phyloP scores from a whole-genome alignment of 2,329 filamentous ascomycete genomes.

The Tolypocladium nubicola region DNA sequence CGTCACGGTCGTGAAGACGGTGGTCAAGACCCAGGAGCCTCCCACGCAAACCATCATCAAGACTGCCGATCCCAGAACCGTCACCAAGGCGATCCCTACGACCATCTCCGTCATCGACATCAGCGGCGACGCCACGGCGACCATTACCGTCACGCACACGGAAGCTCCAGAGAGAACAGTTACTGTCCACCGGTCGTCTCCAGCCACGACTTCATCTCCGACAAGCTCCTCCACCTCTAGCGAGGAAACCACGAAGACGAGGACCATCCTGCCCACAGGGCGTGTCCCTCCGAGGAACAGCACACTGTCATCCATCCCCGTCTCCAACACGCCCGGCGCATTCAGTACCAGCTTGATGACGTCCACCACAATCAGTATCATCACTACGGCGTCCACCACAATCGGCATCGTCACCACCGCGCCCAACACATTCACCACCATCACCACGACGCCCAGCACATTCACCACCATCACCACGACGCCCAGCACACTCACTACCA shows the following conservation, averaged over 20 bases:
- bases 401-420: constrained; percentile 1
- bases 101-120: constrained; percentile 22
- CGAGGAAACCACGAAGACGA: background rate
- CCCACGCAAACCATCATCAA: constrained; percentile 16
- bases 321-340: background rate
- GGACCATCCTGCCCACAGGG: background rate
- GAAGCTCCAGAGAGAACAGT: background rate
- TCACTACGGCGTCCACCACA: background rate
- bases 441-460: constrained; percentile 2
- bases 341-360: constrained; percentile 1
- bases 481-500: no score
- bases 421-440: constrained; percentile 3
- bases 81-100: constrained; percentile 17
- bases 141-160: constrained; percentile 16
- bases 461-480: constrained; percentile 2
- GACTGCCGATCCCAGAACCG: constrained; percentile 14
- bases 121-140: constrained; percentile 11
- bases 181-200: background rate
- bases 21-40: constrained; percentile 16
- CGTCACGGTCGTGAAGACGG: constrained; percentile 24
- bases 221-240: background rate
- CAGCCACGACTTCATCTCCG: constrained; percentile 3
- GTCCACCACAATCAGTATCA: background rate
- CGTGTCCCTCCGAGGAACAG: background rate
- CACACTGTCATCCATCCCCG: background rate